Evolutionary conservation across 2,329 filamentous ascomycete genomes (phyloP), one percentile per base, ranked within the genome.

Genomic region (Beauveria sp.): DNA sequence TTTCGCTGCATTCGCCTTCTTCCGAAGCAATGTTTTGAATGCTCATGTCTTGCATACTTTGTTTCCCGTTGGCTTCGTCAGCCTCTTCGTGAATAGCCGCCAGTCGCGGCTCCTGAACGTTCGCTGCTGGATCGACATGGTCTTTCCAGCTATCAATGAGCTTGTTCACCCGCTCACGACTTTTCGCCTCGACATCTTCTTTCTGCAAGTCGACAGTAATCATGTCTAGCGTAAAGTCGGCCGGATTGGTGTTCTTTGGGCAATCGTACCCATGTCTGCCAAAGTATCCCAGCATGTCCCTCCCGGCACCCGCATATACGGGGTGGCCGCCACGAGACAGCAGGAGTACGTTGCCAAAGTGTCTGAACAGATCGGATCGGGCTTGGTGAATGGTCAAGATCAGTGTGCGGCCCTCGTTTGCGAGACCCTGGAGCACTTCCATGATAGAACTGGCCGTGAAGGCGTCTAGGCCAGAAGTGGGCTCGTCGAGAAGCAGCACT

Each of bases 341-440:
- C 1, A 92, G 80, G 1, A 92, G 74, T 0, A 92, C 79, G 61
- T 87, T 89, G 1, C 87, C 87, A 68, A 92, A 92, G 63, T 86
- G 82, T 22, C 77, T 77, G 68, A 91, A 92, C 0, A 91, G 73
- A 64, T 91, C 87, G 0, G 87, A 90, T 3, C 89, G 83, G 1
- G 88, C 86, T 70, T 92, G 89, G 62, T 92, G 89, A 42, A 92
- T 90, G 0, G 88, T 91, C n/a, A 91, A 77, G 49, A 92, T 84
- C 1, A 92, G 72, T 0, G 89, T 92, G 6, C 88, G 82, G 1
- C 89, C 89, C 73, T 92, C 89, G 24, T 84, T 82, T 0, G 89
- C 88, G 2, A 93, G 77, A 2, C 86, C 86, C 26, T 83, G 80
- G 1, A 92, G 79, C 3, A 92, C 87, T 63, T 90, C 87, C 73